Percentiles rank a stretch among this genome's conserved stretches.
phyloP scores from a whole-genome alignment of 2,329 filamentous ascomycete genomes.

The Daldinia sp. region DNA sequence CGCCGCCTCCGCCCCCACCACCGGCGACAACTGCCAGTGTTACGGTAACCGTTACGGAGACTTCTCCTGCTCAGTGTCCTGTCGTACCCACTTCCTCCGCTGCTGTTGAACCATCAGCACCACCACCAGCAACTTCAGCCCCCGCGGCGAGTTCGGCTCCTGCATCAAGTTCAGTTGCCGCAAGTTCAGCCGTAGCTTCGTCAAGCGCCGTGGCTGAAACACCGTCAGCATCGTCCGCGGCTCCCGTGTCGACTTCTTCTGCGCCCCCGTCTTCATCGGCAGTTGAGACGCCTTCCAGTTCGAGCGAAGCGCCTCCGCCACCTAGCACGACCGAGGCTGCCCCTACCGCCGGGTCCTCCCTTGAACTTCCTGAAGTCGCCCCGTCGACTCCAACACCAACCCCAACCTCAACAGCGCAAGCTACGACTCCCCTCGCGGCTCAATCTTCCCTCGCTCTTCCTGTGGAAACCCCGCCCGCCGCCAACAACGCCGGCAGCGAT shows the following conservation, averaged over 20 bases:
- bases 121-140: background rate
- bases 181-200: background rate
- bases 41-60: background rate
- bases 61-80: constrained; percentile 1
- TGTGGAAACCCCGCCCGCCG: constrained; percentile 25
- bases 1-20: background rate
- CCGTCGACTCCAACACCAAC: constrained; percentile 3
- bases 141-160: no score
- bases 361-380: constrained; percentile 27
- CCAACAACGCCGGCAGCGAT: constrained; percentile 25
- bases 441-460: constrained; percentile 36
- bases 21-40: background rate
- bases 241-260: background rate
- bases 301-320: background rate
- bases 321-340: background rate
- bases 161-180: no score
- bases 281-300: background rate
- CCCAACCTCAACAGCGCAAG: background rate
- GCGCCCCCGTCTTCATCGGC: background rate
- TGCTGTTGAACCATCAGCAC: background rate
- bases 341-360: constrained; percentile 23
- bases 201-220: background rate
- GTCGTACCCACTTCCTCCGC: background rate
- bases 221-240: background rate
- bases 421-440: constrained; percentile 12